phyloP scores from a whole-genome alignment of 2,329 filamentous ascomycete genomes.

The Colletotrichum aenigma region DNA sequence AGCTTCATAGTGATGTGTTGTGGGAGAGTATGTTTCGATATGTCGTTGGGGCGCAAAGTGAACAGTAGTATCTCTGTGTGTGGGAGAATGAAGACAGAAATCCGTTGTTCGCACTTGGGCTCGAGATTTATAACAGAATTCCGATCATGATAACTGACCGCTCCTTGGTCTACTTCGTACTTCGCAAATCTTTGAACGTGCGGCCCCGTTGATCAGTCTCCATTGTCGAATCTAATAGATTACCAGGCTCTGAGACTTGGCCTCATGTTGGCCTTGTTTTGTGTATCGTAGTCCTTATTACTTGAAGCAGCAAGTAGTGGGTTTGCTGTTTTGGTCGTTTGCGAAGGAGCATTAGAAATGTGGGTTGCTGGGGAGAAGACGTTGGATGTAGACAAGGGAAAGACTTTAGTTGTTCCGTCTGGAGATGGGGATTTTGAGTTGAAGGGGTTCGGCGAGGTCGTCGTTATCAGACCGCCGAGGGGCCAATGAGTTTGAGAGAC shows the following conservation, averaged over 20 bases:
- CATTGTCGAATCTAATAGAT: not conserved
- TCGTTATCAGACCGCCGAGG: not conserved
- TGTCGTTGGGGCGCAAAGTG: not conserved
- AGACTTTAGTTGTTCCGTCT: not conserved
- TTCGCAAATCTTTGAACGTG: not conserved
- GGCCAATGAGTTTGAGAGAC: not conserved
- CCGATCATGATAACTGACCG: not conserved
- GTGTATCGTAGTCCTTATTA: not conserved
- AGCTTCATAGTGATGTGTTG: not conserved
- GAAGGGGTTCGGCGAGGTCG: not conserved
- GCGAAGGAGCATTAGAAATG: not conserved
- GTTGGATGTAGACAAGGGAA: not conserved
- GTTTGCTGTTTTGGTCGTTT: not conserved
- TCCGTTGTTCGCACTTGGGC: not conserved
- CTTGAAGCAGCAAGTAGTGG: not conserved
- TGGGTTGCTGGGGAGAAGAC: not conserved
- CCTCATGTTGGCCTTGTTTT: not conserved
- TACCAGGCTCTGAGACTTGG: not conserved
- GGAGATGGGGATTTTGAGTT: not conserved
- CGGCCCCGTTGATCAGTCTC: not conserved
- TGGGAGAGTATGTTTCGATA: not conserved
- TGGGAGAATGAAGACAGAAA: not conserved
- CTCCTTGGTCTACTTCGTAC: not conserved
- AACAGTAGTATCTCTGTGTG: not conserved
- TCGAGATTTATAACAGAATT: not conserved